These are phyloP conservation scores for Chytridiales sp. DNA, from an alignment of 371 early-diverging fungal species.

Conservation along the genomic window DNA sequence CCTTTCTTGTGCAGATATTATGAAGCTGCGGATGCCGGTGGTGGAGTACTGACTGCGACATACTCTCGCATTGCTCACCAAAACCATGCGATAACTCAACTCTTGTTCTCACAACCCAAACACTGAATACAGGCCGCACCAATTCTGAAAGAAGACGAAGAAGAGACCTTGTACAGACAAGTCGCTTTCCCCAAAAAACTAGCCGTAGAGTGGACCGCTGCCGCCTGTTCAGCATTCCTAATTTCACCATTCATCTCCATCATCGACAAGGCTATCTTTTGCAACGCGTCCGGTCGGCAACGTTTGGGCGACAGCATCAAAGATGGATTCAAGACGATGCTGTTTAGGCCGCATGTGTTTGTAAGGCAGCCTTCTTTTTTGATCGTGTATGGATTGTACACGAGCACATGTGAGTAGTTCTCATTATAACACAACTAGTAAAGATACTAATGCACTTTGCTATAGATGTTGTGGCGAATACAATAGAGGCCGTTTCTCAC, in stretches of 20 bases:
- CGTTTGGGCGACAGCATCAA: conserved; percentile 46
- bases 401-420: conserved; percentile 46
- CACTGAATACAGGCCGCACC: no score
- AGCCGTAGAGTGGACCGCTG: no score
- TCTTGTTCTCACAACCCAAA: no score
- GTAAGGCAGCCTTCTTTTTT: conserved; percentile 49
- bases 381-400: conserved; percentile 53
- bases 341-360: conserved; percentile 48
- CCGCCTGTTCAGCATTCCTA: no score
- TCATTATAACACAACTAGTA: background rate
- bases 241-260: conserved; percentile 63
- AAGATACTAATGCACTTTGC: background rate
- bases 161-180: no score
- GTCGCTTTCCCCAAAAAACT: no score
- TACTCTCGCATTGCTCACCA: no score
- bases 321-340: conserved; percentile 44
- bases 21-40: no score
- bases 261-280: conserved; percentile 64
- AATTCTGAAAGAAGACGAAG: no score
- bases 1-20: no score
- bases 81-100: no score
- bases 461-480: conserved; percentile 39
- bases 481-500: conserved; percentile 52
- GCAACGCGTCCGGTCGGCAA: conserved; percentile 59
- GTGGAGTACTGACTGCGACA: no score